Evolutionary conservation across 306 rosid genomes (phyloP), one percentile per base, ranked within the genome.

Genomic region (Morella rubra): DNA sequence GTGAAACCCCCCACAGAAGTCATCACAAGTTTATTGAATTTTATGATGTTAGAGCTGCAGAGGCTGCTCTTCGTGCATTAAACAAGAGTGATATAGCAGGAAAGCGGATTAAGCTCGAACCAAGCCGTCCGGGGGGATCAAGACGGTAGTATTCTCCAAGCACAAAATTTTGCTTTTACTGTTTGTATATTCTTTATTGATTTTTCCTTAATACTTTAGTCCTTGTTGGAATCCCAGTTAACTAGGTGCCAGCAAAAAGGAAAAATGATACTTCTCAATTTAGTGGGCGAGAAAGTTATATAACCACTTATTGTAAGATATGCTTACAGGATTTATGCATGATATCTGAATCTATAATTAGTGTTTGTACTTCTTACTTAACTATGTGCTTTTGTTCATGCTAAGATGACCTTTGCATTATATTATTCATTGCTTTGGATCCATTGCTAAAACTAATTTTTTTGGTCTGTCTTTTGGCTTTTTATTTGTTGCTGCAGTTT

Each of bases 41-140:
- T 86, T 89, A 89, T 84, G 97, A 90, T 77, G 85, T 81, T 73
- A 90, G 95, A 80, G 88, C 91, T 13, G 91, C 97, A 47, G 95
- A 89, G 85, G 86, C 88, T 81, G 86, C 97, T 75, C 87, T 88
- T 64, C 80, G 74, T 64, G 91, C 86, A 27, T 75, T 89, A 86
- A 85, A 85, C 69, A 84, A 80, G 78, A 86, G 83, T 70, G 87
- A 88, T 73, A 83, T 89, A 78, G 86, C 92, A 82, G 93, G 92
- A 82, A 91, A 82, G 82, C 91, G 81, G 85, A 89, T 91, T 80
- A 89, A 85, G 82, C 91, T 89, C 82, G 95, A 91, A 72, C 88
- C 90, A 46, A 81, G 92, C 61, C 79, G 73, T 80, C 89, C 89
- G 49, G 85, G 83, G 77, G 76, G 81, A 69, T 77, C 77, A 77